Base-by-base conservation (phyloP, 345 rosid species). In the Iberis pinnata region DNA sequence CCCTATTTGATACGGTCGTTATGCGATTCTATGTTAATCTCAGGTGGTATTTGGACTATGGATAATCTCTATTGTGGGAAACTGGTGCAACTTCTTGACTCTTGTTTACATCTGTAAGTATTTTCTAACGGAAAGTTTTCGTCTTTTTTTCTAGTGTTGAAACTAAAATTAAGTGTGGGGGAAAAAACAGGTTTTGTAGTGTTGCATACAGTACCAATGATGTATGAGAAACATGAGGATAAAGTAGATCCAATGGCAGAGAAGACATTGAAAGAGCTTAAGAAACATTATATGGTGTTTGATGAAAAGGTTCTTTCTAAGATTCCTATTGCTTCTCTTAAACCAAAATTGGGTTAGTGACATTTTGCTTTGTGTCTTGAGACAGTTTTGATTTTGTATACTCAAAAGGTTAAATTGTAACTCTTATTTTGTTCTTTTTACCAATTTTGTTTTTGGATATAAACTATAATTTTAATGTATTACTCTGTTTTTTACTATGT, bases 181-280 rank as follows among this genome's bases (percentile, higher is more conserved):
- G 25, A 22, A 22, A 22, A 22, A 22, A 2, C 25, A 65, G 69
- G 97, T 37, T 82, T 88, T 53, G 75, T 80, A 37, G 43, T 82
- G 72, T 73, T 88, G 69, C 80, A 82, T 66, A 77, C 82, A 0
- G 75, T 88, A 36, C 95, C 88, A 2, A 78, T 85, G 43, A 12
- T 88, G n/a, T 88, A 88, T 43, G 92, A 88, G 80, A 88, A 85
- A 65, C 82, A 73, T n/a, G 95, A 82, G 50, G 80, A 85, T 62
- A 84, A 80, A 62, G 72, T 85, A 38, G 97, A 88, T 64, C 88
- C 84, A 18, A 48, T 82, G 24, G 84, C 85, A 8, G 97, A 82
- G 78, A 85, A 79, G 75, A 82, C 78, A 0, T 38, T 56, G 55
- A 44, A 72, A 3, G 86, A 80, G 80, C 44, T 88, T n/a, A 80